Percentiles rank a stretch among this genome's conserved stretches.
Conservation (phyloP, 345 rosid genomes). For the Salix brachista region DNA sequence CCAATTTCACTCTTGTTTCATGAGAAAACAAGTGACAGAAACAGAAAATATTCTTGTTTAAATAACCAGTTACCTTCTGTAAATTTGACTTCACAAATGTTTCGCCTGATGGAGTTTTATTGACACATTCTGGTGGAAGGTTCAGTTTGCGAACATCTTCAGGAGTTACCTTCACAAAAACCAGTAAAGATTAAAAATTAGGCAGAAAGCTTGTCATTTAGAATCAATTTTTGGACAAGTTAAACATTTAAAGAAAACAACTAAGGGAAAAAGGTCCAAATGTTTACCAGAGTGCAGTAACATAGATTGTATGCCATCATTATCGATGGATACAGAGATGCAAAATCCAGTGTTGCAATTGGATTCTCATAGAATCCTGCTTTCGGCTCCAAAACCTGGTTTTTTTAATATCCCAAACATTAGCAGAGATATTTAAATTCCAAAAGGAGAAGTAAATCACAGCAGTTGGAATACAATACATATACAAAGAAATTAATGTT, state of each 20-base stretch:
- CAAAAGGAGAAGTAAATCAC: background rate
- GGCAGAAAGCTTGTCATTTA: conserved; percentile 8
- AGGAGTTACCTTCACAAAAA: conserved; percentile 63
- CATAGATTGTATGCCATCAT: conserved; percentile 99
- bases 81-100: conserved; percentile 79
- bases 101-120: conserved; percentile 91
- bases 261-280: conserved; percentile 10
- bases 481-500: no score
- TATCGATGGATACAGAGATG: conserved; percentile 94
- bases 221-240: background rate
- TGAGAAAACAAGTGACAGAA: background rate
- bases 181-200: conserved; percentile 15
- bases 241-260: conserved; percentile 1
- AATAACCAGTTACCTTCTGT: conserved; percentile 55
- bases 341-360: conserved; percentile 94
- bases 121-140: conserved; percentile 75
- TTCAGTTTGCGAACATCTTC: conserved; percentile 82
- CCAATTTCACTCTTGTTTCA: background rate
- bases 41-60: background rate
- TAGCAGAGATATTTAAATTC: conserved; percentile 2
- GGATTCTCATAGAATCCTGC: conserved; percentile 95
- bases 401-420: conserved; percentile 18
- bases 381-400: conserved; percentile 85
- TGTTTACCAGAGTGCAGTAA: conserved; percentile 83
- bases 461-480: no score